Evolutionary conservation across 176 grass and related monocot genomes (phyloP), one percentile per base, ranked within the genome.

Genomic region (sorghum (Sorghum bicolor)): DNA sequence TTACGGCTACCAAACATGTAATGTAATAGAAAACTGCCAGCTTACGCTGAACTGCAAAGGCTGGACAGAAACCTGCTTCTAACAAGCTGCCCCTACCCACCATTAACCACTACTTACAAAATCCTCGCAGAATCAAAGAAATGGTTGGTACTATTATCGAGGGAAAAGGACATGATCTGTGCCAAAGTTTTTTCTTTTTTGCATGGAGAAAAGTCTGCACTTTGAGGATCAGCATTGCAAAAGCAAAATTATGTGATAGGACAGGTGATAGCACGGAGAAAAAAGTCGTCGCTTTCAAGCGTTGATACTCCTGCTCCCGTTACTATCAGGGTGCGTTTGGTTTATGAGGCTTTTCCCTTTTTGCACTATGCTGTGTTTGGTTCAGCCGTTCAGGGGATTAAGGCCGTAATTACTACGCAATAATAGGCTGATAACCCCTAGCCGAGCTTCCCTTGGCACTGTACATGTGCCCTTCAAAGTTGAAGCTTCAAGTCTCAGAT

Each of bases 1-100:
- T 72, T 62, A 38, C 47, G 79, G 65, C 65, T 70, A 32, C 52
- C 80, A 15, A 82, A 72, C 67, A 61, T 16, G 47, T 13, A 37
- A n/a, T n/a, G 77, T 0, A 48, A 5, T 19, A 52, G 47, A 80
- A 53, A 70, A 39, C n/a, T 62, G 80, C 80, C 68, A 82, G 34
- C 67, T 62, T 32, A n/a, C 10, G 10, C 80, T 72, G 34, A 82
- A 82, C 68, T 44, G 80, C 80, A 82, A 31, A 61, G 16, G 50
- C 2, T 69, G 67, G 80, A 82, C 80, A 62, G 15, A 39, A 61
- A 36, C 34, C 29, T 58, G 25, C 38, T 72, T 22, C 32, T 15
- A 62, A 5, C 80, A 61, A 82, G 34, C 65, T 70, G 36, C 45
- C 47, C 25, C 25, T 32, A 72, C 38, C 80, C 68, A 72, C 80